phyloP scores from a whole-genome alignment of 169 alveolate genomes.

The Plasmodium cynomolgi region DNA sequence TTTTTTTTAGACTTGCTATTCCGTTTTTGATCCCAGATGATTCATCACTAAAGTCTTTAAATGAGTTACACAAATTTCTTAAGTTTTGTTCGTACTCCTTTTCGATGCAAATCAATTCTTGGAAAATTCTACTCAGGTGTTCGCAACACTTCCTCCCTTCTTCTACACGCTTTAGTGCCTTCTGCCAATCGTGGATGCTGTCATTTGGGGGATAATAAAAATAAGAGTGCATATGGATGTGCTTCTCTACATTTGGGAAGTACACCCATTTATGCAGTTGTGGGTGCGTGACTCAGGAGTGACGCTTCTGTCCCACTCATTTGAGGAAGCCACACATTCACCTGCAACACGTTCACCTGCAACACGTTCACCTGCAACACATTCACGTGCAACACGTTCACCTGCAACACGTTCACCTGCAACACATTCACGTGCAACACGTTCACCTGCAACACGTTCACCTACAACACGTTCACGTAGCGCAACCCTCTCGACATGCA shows the following conservation, averaged over 20 bases:
- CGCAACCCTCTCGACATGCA: neutral
- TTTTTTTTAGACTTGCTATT: slow-evolving; percentile 38
- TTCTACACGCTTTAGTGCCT: slow-evolving; percentile 48
- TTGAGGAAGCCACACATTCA: no score
- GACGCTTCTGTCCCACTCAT: no score
- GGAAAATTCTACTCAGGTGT: slow-evolving; percentile 15
- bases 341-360: no score
- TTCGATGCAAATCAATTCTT: slow-evolving; percentile 34
- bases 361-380: neutral
- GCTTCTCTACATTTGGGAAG: neutral
- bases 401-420: neutral
- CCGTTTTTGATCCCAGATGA: slow-evolving; percentile 62
- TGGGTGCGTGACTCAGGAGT: no score
- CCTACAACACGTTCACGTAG: neutral
- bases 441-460: neutral
- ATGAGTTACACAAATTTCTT: slow-evolving; percentile 21
- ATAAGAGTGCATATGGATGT: neutral
- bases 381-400: neutral
- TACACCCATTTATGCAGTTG: neutral
- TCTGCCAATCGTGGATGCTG: slow-evolving; percentile 56
- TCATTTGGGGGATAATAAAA: neutral
- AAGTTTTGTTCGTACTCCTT: slow-evolving; percentile 52
- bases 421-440: neutral
- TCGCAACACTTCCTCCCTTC: slow-evolving; percentile 63
- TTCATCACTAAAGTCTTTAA: slow-evolving; percentile 26